These are phyloP conservation scores for Chenopodium suecicum DNA, from an alignment of 148 eudicot species.

Conservation along the genomic window DNA sequence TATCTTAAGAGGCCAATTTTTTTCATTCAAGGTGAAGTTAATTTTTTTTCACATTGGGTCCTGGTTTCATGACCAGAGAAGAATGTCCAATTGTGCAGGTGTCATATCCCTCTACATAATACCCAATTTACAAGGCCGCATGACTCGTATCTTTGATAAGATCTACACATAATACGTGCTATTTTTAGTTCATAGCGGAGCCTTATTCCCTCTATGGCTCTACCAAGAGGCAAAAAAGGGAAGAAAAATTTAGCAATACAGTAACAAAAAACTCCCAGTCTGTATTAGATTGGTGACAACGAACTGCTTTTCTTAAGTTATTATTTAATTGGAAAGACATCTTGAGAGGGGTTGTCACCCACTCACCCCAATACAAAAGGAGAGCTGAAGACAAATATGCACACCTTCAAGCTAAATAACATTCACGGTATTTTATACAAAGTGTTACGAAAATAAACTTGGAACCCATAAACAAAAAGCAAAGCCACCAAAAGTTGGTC, in stretches of 20 bases:
- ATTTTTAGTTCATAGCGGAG: background rate
- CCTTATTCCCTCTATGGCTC: background rate
- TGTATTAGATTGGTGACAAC: background rate
- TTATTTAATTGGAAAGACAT: background rate
- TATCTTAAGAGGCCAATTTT: background rate
- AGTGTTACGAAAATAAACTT: background rate
- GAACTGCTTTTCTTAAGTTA: background rate
- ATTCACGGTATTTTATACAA: background rate
- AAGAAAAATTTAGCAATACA: background rate
- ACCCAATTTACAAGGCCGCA: background rate
- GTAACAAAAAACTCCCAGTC: background rate
- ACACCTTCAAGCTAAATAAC: background rate
- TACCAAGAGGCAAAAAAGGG: no score
- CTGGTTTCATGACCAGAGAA: background rate
- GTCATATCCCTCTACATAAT: background rate
- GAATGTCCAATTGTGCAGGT: no score
- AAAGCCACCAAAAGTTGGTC: background rate
- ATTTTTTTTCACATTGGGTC: background rate
- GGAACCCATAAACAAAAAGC: background rate
- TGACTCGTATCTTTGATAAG: background rate
- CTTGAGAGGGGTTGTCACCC: background rate
- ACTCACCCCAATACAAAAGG: no score
- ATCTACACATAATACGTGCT: background rate
- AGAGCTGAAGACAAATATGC: no score
- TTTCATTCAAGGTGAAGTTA: background rate